These are phyloP conservation scores for Eragrostis curvula DNA, from an alignment of 176 grass and related monocot genomes.

Conservation along the genomic window DNA sequence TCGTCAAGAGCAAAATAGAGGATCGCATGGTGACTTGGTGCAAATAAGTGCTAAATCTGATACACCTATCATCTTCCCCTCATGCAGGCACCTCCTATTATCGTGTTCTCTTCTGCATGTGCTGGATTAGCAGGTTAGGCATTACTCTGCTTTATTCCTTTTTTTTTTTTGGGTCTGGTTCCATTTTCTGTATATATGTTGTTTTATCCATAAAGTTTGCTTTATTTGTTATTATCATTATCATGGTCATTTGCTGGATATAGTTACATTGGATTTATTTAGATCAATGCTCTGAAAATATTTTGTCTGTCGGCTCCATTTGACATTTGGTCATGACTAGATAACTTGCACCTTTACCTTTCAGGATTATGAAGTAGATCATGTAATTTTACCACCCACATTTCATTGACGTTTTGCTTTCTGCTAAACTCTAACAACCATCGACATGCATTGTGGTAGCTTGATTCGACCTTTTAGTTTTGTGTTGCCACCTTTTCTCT, in stretches of 20 bases:
- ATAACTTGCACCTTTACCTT: neutral
- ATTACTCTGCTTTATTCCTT: constrained; percentile 15
- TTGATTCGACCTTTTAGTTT: neutral
- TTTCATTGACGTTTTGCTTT: constrained; percentile 2
- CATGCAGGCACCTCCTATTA: constrained; percentile 84
- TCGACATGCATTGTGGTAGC: neutral
- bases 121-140: constrained; percentile 91
- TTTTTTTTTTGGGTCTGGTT: neutral
- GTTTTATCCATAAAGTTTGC: neutral
- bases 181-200: neutral
- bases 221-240: neutral
- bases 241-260: neutral
- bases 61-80: neutral
- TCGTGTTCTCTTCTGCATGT: constrained; percentile 93
- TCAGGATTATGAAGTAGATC: neutral
- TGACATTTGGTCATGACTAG: neutral
- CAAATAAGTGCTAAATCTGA: neutral
- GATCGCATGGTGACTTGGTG: neutral
- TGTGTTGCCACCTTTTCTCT: neutral
- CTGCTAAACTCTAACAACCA: neutral
- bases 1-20: neutral
- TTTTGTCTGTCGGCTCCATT: neutral
- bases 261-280: neutral
- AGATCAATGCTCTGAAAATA: neutral
- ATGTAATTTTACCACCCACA: neutral